These are phyloP conservation scores for Pseudopyricularia cyperi DNA, from an alignment of 2,329 filamentous ascomycete genomes.

Conservation along the genomic window DNA sequence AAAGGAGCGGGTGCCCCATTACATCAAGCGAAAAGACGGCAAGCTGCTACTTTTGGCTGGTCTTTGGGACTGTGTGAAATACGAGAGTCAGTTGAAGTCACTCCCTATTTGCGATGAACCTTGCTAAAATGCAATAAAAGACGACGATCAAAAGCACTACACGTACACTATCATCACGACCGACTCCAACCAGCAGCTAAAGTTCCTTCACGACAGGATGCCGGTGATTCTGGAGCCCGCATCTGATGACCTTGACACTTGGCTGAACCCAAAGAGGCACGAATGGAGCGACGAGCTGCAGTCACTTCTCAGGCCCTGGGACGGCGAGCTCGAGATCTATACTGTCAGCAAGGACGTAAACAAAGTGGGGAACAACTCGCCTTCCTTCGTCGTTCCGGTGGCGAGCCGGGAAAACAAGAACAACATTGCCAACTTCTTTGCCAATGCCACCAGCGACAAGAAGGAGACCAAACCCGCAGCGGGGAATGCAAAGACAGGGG, in stretches of 20 bases:
- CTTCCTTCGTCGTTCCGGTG: conserved; percentile 69
- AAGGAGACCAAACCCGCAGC: neutral
- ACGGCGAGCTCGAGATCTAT: conserved; percentile 71
- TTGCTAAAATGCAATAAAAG: conserved; percentile 14
- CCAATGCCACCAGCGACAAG: conserved; percentile 30
- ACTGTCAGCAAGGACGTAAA: conserved; percentile 80
- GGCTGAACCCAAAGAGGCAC: conserved; percentile 61
- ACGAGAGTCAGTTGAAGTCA: conserved; percentile 43
- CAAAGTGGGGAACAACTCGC: conserved; percentile 86
- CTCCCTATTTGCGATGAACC: neutral
- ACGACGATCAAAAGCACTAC: conserved; percentile 57
- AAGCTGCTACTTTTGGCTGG: conserved; percentile 81
- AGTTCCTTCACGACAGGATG: conserved; percentile 89
- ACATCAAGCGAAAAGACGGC: conserved; percentile 68
- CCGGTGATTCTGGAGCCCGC: conserved; percentile 77
- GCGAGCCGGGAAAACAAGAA: conserved; percentile 79
- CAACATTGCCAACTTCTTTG: conserved; percentile 91
- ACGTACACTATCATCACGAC: conserved; percentile 95
- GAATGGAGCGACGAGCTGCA: conserved; percentile 75
- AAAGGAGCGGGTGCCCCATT: conserved; percentile 78
- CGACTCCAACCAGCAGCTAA: conserved; percentile 66
- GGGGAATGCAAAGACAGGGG: neutral
- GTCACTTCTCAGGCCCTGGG: conserved; percentile 62
- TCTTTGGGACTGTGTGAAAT: conserved; percentile 78
- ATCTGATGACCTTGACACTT: conserved; percentile 54